Conservation (phyloP, 23 red algal species). For the Cyanidiococcus yangmingshanensis region DNA sequence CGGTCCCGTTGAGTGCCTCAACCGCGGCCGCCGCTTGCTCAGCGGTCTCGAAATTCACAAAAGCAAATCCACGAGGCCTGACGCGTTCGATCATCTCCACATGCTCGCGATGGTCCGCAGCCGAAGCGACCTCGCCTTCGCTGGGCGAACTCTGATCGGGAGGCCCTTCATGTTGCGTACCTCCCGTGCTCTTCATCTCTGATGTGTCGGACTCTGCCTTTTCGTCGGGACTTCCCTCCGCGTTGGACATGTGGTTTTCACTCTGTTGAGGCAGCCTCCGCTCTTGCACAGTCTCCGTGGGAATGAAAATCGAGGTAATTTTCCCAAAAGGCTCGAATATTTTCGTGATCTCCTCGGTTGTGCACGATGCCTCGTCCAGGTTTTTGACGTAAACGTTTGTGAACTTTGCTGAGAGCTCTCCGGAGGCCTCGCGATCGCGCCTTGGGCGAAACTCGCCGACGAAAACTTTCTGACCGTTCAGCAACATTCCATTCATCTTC, state of each 20-base stretch:
- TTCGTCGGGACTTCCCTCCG: conserved; percentile 7
- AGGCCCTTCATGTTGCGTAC: not conserved
- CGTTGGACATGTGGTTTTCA: not conserved
- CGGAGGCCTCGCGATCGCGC: conserved; percentile 79
- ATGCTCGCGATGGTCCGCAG: not conserved
- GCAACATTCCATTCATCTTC: conserved; percentile 74
- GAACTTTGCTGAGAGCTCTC: conserved; percentile 68
- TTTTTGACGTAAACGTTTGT: conserved; percentile 98
- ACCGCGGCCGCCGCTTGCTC: conserved; percentile 66
- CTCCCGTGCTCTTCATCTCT: not conserved
- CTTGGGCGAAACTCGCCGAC: conserved; percentile 79
- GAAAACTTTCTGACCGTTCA: conserved; percentile 65
- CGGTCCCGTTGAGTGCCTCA: conserved; percentile 66
- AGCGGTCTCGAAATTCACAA: conserved; percentile 87
- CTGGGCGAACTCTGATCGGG: not conserved
- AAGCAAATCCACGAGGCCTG: conserved; percentile 68
- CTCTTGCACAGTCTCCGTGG: conserved; percentile 14
- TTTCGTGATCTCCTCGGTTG: conserved; percentile 12
- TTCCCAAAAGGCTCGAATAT: conserved; percentile 67
- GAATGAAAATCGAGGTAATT: conserved; percentile 76
- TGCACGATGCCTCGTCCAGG: conserved; percentile 56
- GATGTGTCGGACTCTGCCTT: conserved; percentile 21
- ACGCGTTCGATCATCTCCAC: not conserved
- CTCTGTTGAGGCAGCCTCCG: not conserved
- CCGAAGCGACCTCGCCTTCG: not conserved